Conservation (phyloP, 495 filamentous ascomycete genomes). For the Penicillium bovifimosum region DNA sequence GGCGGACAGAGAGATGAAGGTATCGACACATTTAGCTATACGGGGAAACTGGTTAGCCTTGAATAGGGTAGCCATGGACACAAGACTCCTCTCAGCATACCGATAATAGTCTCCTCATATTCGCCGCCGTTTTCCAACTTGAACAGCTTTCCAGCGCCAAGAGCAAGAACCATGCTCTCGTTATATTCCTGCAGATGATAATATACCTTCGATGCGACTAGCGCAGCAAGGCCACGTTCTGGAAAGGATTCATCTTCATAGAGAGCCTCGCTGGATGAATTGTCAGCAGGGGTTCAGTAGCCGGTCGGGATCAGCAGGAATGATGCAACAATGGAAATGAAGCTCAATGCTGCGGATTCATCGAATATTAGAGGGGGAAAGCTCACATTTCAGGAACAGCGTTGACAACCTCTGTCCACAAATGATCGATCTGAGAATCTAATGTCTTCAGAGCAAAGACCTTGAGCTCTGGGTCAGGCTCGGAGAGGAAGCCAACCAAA, state of each 20-base stretch:
- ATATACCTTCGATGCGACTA: slow-evolving; percentile 96
- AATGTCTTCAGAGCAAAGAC: slow-evolving; percentile 90
- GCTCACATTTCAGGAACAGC: slow-evolving; percentile 89
- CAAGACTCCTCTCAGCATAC: slow-evolving; percentile 27
- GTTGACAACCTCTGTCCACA: slow-evolving; percentile 95
- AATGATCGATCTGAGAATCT: slow-evolving; percentile 89
- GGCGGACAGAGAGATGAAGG: slow-evolving; percentile 84
- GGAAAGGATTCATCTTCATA: slow-evolving; percentile 96
- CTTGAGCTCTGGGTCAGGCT: slow-evolving; percentile 87
- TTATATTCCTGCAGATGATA: slow-evolving; percentile 98
- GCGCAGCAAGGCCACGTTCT: slow-evolving; percentile 86
- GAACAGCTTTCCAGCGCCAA: slow-evolving; percentile 93
- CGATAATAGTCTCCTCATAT: slow-evolving; percentile 97
- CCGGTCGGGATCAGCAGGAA: slow-evolving; percentile 1
- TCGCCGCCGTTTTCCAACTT: slow-evolving; percentile 86
- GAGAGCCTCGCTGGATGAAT: slow-evolving; percentile 71
- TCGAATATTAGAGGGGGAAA: neutral
- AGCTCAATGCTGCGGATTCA: neutral
- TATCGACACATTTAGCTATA: slow-evolving; percentile 88
- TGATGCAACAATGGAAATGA: slow-evolving; percentile 3
- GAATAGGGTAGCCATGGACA: neutral
- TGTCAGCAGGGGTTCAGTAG: slow-evolving; percentile 10
- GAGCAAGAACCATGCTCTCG: slow-evolving; percentile 97
- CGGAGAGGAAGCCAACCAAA: slow-evolving; percentile 90
- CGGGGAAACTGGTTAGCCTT: neutral